Base-by-base conservation (phyloP, 345 rosid species). In the Jatropha curcas region DNA sequence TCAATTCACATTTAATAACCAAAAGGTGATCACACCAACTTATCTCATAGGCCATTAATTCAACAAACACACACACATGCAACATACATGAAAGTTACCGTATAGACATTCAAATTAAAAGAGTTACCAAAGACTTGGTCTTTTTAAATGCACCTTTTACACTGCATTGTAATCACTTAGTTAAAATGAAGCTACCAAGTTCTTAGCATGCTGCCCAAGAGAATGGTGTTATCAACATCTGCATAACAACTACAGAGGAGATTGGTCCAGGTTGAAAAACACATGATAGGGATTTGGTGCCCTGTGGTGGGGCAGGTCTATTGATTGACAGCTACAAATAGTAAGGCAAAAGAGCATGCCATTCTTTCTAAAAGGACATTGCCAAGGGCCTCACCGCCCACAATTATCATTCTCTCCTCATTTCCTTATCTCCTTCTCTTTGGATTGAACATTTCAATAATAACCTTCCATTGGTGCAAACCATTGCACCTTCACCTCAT, bases 341-440 rank as follows among this genome's bases (percentile, higher is more conserved):
- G 68, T 0, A 71, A 68, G 75, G 78, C 67, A 70, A 60, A 68
- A 52, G 60, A 68, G 72, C 83, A 74, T 59, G 74, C 75, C 70
- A 31, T 67, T 60, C 71, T 71, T 45, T 63, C 30, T 24, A 34
- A 67, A 75, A 52, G 56, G 84, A 70, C 80, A 70, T 65, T n/a
- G 58, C 55, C 77, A 50, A 67, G 64, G 76, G 67, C 77, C 82
- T 50, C 56, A 45, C 56, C 33, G 56, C 52, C 55, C 62, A 22
- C 65, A 73, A 81, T 73, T 43, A 61, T 76, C 76, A 43, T 25
- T 45, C n/a, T 65, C 30, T 58, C 25, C 59, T 17, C 30, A 16
- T 59, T 56, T 52, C 82, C 78, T 82, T 75, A 77, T 84, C 85
- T 70, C 71, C 71, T 81, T 84, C 85, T 70, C 71, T 74, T 81